phyloP scores from a whole-genome alignment of 2,329 filamentous ascomycete species.

The Pezicula rhizophila region DNA sequence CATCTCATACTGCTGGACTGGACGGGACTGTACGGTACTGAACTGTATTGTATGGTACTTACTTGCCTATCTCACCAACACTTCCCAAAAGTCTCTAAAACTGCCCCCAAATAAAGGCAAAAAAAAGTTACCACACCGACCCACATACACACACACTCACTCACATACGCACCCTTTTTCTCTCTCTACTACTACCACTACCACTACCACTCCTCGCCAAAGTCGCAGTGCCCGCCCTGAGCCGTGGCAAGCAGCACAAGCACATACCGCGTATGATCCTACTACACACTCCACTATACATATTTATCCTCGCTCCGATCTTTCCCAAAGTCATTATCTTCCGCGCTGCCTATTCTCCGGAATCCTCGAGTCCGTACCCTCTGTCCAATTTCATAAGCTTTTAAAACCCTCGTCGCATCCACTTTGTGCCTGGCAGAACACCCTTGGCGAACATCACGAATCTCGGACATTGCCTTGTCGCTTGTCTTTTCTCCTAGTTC shows the following conservation, averaged over 20 bases:
- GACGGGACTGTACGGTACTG: too few relatives aligned
- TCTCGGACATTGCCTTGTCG: constrained; percentile 27
- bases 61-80: too few relatives aligned
- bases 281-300: neutral
- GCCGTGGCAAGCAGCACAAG: neutral
- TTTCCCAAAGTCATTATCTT: constrained; percentile 11
- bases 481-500: constrained; percentile 16
- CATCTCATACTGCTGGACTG: too few relatives aligned
- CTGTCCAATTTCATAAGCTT: constrained; percentile 14
- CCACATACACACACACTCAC: neutral
- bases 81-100: too few relatives aligned
- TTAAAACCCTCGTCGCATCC: constrained; percentile 22
- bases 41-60: too few relatives aligned
- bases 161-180: too few relatives aligned
- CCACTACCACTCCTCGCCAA: too few relatives aligned
- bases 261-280: constrained; percentile 3
- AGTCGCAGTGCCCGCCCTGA: neutral
- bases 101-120: constrained; percentile 3
- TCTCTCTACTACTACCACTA: too few relatives aligned
- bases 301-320: constrained; percentile 27
- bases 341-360: constrained; percentile 20
- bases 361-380: constrained; percentile 4
- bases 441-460: constrained; percentile 17
- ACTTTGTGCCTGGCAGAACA: constrained; percentile 19
- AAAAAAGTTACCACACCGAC: neutral